phyloP scores from a whole-genome alignment of 2,329 filamentous ascomycete species.

The Colletotrichum lupini region DNA sequence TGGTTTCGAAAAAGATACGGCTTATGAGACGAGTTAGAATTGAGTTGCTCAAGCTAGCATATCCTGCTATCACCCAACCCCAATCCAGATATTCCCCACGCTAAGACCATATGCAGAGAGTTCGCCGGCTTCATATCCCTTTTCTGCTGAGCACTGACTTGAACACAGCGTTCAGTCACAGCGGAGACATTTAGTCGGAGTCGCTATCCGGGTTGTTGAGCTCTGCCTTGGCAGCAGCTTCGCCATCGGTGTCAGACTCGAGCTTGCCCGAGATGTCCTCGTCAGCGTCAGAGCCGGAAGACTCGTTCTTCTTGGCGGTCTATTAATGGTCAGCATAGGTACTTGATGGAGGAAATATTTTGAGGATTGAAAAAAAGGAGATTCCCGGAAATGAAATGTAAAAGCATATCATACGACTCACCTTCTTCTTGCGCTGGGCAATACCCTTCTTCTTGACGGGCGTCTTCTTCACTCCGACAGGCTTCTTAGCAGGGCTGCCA shows the following conservation, averaged over 20 bases:
- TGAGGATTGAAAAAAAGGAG: background rate
- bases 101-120: too few species aligned
- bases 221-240: conserved; percentile 18
- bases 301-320: background rate
- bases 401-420: background rate
- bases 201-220: background rate
- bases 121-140: background rate
- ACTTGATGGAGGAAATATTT: too few species aligned
- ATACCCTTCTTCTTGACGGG: conserved; percentile 44
- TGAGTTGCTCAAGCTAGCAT: too few species aligned
- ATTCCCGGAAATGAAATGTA: background rate
- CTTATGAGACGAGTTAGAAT: too few species aligned
- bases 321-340: background rate
- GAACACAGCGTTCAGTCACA: background rate
- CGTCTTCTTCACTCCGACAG: conserved; percentile 47
- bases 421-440: conserved; percentile 41
- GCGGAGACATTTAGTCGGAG: background rate
- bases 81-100: too few species aligned
- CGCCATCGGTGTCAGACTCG: conserved; percentile 24
- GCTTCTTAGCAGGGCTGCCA: conserved; percentile 19
- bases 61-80: too few species aligned
- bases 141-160: too few species aligned
- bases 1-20: too few species aligned
- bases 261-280: conserved; percentile 21
- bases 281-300: conserved; percentile 1